Base-by-base conservation (phyloP, 2,329 filamentous ascomycete species). In the Magnaporthiopsis poae region DNA sequence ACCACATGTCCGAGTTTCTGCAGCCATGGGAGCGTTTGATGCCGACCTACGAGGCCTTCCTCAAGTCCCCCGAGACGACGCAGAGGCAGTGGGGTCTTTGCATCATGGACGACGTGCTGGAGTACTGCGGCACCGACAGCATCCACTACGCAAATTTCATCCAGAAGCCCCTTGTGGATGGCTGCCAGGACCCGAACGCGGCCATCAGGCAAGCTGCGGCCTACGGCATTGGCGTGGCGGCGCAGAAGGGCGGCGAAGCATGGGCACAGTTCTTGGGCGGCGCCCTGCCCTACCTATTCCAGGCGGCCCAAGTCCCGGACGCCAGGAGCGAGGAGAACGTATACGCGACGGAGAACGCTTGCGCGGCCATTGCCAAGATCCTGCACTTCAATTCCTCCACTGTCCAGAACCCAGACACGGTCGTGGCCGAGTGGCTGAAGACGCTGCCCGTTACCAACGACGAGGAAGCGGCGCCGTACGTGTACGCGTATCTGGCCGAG, bases 71-170 rank as follows among this genome's bases (percentile, higher is more conserved):
- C 3, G 95, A 99, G 75, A 85, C 92, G 0, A 98, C 93, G 25
- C 94, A 98, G 77, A 87, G 95, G 66, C 95, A 99, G 76, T 99
- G 95, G 95, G 94, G 92, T n/a, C 85, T 99, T 66, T 99, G 95
- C 81, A 97, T 99, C 72, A 92, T 97, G 83, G 95, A 99, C 74
- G 95, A 99, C 76, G 94, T 99, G 52, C 85, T 99, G 52, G 95
- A 99, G 77, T 99, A 98, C 81, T 98, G 93, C 75, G 93, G 94
- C 0, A 85, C 89, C 0, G 88, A 96, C 71, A 96, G 91, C 72
- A 94, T 90, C 81, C 87, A 89, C 70, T 99, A 96, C 76, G 88
- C 89, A 73, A 86, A 88, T 71, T 88, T 93, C 74, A 96, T 99
- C 72, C 88, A 93, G 67, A 88, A 92, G 72, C 93, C 95, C 13